Conservation (phyloP, 1,284 basidiomycete genomes). For the Ceratobasidium sp. region DNA sequence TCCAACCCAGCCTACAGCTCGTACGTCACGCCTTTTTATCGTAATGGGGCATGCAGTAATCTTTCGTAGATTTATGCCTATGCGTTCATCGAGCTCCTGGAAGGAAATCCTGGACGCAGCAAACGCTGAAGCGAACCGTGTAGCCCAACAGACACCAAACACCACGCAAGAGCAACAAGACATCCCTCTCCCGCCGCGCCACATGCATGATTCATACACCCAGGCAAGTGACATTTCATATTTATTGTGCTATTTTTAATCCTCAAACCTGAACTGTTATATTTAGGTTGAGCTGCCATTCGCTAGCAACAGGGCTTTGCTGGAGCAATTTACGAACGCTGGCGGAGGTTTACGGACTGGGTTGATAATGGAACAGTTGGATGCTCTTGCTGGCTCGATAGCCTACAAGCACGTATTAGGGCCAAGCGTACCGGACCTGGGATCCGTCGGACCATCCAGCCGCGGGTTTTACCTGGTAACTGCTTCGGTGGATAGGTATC, state of each 20-base stretch:
- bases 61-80: constrained; percentile 63
- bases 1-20: constrained; percentile 69
- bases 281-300: constrained; percentile 66
- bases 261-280: neutral
- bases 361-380: constrained; percentile 81
- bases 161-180: constrained; percentile 47
- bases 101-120: constrained; percentile 66
- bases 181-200: constrained; percentile 60
- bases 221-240: constrained; percentile 58
- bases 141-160: constrained; percentile 46
- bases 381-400: constrained; percentile 85
- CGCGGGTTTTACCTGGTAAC: constrained; percentile 86
- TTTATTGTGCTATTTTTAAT: neutral
- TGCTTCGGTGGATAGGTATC: constrained; percentile 82
- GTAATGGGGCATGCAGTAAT: constrained; percentile 28
- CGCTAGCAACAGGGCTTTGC: constrained; percentile 65
- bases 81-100: constrained; percentile 67
- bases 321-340: constrained; percentile 77
- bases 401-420: constrained; percentile 84
- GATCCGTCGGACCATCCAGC: constrained; percentile 57
- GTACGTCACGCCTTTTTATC: constrained; percentile 55
- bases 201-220: constrained; percentile 78
- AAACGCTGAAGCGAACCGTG: constrained; percentile 50
- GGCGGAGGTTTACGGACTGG: constrained; percentile 76
- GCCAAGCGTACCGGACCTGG: constrained; percentile 60